phyloP scores from a whole-genome alignment of 768 basidiomycete species.

The Hirschioporus abietinus region DNA sequence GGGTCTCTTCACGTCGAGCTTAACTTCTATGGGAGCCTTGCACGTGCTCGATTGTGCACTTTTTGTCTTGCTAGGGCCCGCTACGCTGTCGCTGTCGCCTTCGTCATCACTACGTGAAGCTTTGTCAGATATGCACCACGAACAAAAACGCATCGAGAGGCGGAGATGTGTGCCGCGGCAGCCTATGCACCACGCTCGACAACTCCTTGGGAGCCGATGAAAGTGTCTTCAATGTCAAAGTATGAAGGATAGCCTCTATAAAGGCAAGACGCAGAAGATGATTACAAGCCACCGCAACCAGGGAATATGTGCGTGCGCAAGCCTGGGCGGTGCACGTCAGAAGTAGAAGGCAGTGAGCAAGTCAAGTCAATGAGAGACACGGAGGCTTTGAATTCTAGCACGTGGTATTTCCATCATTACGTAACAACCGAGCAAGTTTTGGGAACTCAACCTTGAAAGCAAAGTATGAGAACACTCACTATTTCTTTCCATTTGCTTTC shows the following conservation, averaged over 20 bases:
- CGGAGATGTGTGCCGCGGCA: slow-evolving; percentile 29
- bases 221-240: slow-evolving; percentile 2
- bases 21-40: slow-evolving; percentile 18
- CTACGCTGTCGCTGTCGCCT: slow-evolving; percentile 6
- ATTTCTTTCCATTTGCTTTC: neutral
- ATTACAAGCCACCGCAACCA: slow-evolving; percentile 4
- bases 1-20: slow-evolving; percentile 37
- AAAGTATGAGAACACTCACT: neutral
- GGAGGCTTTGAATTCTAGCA: neutral
- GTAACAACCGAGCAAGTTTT: neutral
- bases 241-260: slow-evolving; percentile 10
- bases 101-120: slow-evolving; percentile 46
- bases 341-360: slow-evolving; percentile 1
- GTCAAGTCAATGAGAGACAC: neutral
- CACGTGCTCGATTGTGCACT: neutral
- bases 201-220: neutral
- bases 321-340: slow-evolving; percentile 6
- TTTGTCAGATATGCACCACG: slow-evolving; percentile 59
- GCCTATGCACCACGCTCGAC: neutral
- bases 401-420: neutral
- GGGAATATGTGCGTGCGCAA: neutral
- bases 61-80: slow-evolving; percentile 24
- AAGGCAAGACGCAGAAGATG: slow-evolving; percentile 3
- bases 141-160: slow-evolving; percentile 54
- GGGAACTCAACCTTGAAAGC: neutral